These are phyloP conservation scores for Calonectria fujianensis DNA, from an alignment of 2,329 filamentous ascomycete genomes.

Conservation along the genomic window DNA sequence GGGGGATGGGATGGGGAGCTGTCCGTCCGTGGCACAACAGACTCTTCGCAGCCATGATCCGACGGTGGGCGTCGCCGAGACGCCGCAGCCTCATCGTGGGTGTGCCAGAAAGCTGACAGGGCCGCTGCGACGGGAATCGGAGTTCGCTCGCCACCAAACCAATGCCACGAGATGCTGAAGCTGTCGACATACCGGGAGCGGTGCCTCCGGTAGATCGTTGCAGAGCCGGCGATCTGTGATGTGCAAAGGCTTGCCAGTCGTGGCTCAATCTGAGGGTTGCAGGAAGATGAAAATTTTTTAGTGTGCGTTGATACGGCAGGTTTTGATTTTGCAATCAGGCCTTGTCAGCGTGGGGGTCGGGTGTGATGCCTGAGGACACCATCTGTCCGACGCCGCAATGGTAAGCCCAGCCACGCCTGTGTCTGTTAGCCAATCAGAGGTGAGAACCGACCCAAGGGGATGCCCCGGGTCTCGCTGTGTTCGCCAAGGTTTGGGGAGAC, in stretches of 20 bases:
- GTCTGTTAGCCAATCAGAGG: conserved; percentile 21
- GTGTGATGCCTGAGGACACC: conserved; percentile 37
- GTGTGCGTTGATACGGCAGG: conserved; percentile 49
- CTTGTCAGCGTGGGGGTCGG: conserved; percentile 56
- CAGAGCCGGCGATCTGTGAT: conserved; percentile 47
- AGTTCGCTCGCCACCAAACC: conserved; percentile 23
- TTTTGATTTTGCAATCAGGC: conserved; percentile 56
- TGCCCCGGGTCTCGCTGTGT: not conserved
- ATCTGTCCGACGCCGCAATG: conserved; percentile 42
- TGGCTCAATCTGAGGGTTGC: conserved; percentile 52
- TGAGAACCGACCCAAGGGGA: conserved; percentile 20
- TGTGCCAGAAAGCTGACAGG: not conserved
- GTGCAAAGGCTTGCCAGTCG: conserved; percentile 37
- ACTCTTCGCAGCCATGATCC: conserved; percentile 4
- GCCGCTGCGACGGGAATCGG: conserved; percentile 13
- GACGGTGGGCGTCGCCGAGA: conserved; percentile 29
- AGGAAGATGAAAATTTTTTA: conserved; percentile 45
- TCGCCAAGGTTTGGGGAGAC: conserved; percentile 1
- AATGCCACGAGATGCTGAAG: conserved; percentile 1
- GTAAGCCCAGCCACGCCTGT: conserved; percentile 26
- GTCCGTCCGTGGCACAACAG: conserved; percentile 24
- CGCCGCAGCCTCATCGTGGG: conserved; percentile 20
- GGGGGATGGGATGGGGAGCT: conserved; percentile 3
- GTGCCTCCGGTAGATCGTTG: conserved; percentile 35
- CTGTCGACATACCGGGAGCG: conserved; percentile 23